These are phyloP conservation scores for Rhododendron simsii DNA, from an alignment of 148 eudicot species.

Conservation along the genomic window DNA sequence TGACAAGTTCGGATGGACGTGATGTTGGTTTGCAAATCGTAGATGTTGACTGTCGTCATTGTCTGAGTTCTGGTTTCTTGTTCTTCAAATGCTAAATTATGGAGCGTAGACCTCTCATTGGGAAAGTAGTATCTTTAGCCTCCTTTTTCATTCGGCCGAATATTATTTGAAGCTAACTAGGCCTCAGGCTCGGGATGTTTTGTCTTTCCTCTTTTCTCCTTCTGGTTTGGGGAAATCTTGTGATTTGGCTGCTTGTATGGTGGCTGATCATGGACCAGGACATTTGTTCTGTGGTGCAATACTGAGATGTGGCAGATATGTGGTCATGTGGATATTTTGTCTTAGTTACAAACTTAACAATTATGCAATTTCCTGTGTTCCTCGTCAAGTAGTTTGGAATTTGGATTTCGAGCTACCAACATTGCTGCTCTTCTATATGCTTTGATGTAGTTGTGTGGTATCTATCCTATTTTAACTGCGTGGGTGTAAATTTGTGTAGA, in stretches of 20 bases:
- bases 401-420: not conserved
- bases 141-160: not conserved
- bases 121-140: not conserved
- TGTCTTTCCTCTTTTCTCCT: not conserved
- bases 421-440: not conserved
- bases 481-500: not conserved
- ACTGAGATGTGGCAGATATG: not conserved
- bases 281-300: not conserved
- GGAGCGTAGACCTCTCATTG: not conserved
- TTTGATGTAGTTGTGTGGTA: not conserved
- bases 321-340: not conserved
- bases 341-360: not conserved
- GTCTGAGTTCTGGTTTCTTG: not conserved
- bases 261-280: not conserved
- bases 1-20: slow-evolving; percentile 24
- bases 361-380: not conserved
- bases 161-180: not conserved
- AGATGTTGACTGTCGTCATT: slow-evolving; percentile 3
- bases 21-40: slow-evolving; percentile 7
- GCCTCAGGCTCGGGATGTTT: not conserved
- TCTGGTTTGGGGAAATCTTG: not conserved
- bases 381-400: not conserved
- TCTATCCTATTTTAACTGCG: not conserved
- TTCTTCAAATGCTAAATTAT: not conserved
- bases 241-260: not conserved